phyloP scores from a whole-genome alignment of 306 rosid species.

The Glycine latifolia region DNA sequence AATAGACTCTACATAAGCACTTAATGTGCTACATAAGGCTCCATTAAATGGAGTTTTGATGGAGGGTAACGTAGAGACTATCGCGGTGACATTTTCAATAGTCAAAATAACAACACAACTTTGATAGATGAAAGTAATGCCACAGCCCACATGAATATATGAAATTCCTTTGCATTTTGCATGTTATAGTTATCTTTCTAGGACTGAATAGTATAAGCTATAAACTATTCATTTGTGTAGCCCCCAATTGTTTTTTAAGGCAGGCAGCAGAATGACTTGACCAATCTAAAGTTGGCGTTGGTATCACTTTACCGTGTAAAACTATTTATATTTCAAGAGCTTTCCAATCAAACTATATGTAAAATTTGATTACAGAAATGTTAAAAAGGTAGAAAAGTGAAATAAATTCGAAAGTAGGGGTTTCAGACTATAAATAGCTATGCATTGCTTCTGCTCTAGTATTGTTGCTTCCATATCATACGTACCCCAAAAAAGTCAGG shows the following conservation, averaged over 20 bases:
- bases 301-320: not conserved
- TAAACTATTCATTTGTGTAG: not conserved
- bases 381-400: not conserved
- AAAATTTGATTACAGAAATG: not conserved
- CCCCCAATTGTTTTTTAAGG: not conserved
- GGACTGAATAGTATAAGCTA: too few species aligned
- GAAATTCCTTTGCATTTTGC: not conserved
- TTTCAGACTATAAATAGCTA: conserved; percentile 7
- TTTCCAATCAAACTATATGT: not conserved
- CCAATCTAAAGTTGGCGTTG: too few species aligned
- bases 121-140: not conserved
- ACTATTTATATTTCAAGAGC: not conserved
- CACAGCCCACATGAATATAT: not conserved
- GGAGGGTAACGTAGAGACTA: not conserved
- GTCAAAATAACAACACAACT: not conserved
- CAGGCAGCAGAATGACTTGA: not conserved
- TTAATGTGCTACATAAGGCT: not conserved
- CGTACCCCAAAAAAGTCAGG: not conserved
- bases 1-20: conserved; percentile 17
- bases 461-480: not conserved
- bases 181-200: too few species aligned
- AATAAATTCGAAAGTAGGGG: not conserved
- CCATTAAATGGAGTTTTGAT: conserved; percentile 1
- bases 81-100: not conserved
- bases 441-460: not conserved